Evolutionary conservation across 139 green algal species (phyloP).

Genomic region (Nannochloris sp.): DNA sequence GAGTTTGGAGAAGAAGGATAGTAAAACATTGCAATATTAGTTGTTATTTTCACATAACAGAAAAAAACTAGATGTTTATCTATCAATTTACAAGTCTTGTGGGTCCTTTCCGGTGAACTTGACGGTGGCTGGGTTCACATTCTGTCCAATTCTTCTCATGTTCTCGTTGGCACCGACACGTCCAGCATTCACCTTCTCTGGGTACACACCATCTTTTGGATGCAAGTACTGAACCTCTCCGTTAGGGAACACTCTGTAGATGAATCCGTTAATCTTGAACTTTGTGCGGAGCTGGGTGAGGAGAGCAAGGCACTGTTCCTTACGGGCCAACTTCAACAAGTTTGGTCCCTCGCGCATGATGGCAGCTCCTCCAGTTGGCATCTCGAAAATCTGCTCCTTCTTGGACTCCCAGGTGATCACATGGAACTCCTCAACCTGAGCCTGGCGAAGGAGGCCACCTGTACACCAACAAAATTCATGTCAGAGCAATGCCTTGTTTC

Average conservation of each 20-base stretch:
- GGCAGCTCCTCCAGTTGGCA: slow-evolving; percentile 95
- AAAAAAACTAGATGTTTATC: background rate
- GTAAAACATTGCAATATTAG: background rate
- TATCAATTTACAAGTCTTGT: slow-evolving; percentile 8
- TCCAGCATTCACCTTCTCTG: slow-evolving; percentile 97
- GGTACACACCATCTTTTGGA: slow-evolving; percentile 97
- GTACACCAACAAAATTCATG: background rate
- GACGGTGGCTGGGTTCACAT: slow-evolving; percentile 52
- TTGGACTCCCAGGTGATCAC: slow-evolving; percentile 90
- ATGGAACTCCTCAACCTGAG: slow-evolving; percentile 95
- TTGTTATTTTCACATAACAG: slow-evolving; percentile 1
- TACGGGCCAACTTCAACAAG: slow-evolving; percentile 96
- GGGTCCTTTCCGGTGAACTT: slow-evolving; percentile 86
- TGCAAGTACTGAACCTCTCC: slow-evolving; percentile 98
- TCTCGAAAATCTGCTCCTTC: slow-evolving; percentile 99
- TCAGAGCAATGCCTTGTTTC: too few species aligned
- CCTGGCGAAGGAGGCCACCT: slow-evolving; percentile 90
- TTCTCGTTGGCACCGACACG: slow-evolving; percentile 79
- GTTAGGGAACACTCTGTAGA: slow-evolving; percentile 92
- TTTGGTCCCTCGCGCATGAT: slow-evolving; percentile 98
- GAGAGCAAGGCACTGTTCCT: slow-evolving; percentile 98
- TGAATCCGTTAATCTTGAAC: slow-evolving; percentile 86
- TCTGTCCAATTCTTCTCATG: slow-evolving; percentile 89
- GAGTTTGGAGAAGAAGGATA: slow-evolving; percentile 94
- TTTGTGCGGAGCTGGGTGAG: slow-evolving; percentile 92